Base-by-base conservation (phyloP, 768 basidiomycete genomes). In the Mycena metata region DNA sequence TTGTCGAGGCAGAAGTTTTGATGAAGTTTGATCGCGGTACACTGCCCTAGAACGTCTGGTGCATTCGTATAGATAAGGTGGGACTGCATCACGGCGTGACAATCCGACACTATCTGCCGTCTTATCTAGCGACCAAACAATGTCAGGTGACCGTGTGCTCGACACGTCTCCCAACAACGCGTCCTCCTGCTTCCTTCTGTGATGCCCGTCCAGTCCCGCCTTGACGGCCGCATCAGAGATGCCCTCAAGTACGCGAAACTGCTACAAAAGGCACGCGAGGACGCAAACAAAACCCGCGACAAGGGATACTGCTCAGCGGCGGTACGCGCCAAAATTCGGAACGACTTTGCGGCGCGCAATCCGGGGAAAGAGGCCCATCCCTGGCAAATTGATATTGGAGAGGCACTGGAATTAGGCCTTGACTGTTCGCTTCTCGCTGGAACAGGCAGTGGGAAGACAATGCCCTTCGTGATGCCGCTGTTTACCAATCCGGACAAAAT, bases 381-480 rank as follows among this genome's bases (percentile, higher is more conserved):
- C 3, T 77, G 77, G 76, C 77, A 76, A 64, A 66, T 79, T 11
- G 76, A 77, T 50, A 65, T 73, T 1, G 57, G 74, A 0, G 75
- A 76, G 47, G 73, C 73, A 3, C 26, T 74, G 15, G 11, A 66
- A 1, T 42, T 76, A 0, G 75, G 76, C 3, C 41, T 76, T 0
- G 72, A 77, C 64, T 67, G 64, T 19, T 60, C 58, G 0, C 67
- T 76, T 2, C 69, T 74, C 5, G 68, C 70, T 4, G 72, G 72
- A 0, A 74, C 72, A 5, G 73, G 74, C 6, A 26, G 50, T 6
- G 74, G 73, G 15, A 75, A 75, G 54, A 72, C 51, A n/a, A 43
- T 76, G 36, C 70, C 75, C 16, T 76, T 73, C 30, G 46, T 46
- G n/a, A n/a, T n/a, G n/a, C n/a, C n/a, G n/a, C n/a, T n/a, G n/a